Percentiles rank a stretch among this genome's conserved stretches.
These are phyloP conservation scores for Penicillium olsonii DNA, from an alignment of 2,329 filamentous ascomycete species.

Conservation along the genomic window DNA sequence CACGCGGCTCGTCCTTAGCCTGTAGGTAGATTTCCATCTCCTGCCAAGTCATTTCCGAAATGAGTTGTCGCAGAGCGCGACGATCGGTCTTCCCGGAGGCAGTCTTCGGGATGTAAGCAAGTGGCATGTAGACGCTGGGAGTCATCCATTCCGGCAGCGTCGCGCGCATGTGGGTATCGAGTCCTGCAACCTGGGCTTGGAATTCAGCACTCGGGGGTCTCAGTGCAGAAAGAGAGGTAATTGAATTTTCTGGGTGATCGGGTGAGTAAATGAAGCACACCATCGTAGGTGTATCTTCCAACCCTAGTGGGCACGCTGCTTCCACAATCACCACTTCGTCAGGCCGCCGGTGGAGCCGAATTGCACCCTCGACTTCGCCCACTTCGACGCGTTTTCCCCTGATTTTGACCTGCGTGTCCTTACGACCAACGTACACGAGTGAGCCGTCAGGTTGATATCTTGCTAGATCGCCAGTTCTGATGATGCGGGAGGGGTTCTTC, in stretches of 20 bases:
- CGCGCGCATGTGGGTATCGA: background rate
- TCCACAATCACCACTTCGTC: background rate
- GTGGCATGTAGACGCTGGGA: background rate
- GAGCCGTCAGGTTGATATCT: constrained; percentile 20
- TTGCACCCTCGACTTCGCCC: constrained; percentile 31
- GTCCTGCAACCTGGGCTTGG: background rate
- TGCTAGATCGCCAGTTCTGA: constrained; percentile 28
- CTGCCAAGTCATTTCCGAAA: background rate
- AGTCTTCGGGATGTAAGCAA: background rate
- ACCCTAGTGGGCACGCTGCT: background rate
- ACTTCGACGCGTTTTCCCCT: constrained; percentile 34
- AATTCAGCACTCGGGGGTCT: background rate
- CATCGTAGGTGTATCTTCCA: background rate
- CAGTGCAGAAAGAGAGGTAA: background rate
- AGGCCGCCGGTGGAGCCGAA: constrained; percentile 24
- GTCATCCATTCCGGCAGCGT: background rate
- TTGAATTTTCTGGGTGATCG: too few species aligned
- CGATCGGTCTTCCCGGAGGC: constrained; percentile 1
- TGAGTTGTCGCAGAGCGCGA: background rate
- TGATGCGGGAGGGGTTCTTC: too few species aligned
- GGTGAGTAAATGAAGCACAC: too few species aligned
- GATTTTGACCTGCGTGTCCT: constrained; percentile 32
- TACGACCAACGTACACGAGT: constrained; percentile 24
- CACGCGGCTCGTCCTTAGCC: too few species aligned
- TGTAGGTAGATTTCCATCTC: background rate